These are phyloP conservation scores for Ostreobium quekettii DNA, from an alignment of 139 green algal species.

Conservation along the genomic window DNA sequence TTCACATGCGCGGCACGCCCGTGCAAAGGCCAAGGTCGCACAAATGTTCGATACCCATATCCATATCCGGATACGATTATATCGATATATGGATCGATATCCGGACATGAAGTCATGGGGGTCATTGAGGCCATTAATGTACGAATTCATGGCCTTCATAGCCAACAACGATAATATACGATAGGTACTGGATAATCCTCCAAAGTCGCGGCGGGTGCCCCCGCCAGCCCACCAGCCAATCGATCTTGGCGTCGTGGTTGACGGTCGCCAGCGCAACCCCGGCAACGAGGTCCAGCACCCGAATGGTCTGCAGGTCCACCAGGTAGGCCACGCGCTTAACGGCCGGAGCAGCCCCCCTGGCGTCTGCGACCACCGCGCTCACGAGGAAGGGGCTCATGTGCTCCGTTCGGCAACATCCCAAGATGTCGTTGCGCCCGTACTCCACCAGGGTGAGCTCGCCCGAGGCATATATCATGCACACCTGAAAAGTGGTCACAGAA, in stretches of 20 bases:
- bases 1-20: too few species aligned
- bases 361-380: slow-evolving; percentile 34
- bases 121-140: too few species aligned
- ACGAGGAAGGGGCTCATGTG: slow-evolving; percentile 66
- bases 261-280: slow-evolving; percentile 42
- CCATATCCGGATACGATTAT: too few species aligned
- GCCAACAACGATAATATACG: too few species aligned
- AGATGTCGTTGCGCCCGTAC: slow-evolving; percentile 50
- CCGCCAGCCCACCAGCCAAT: slow-evolving; percentile 53
- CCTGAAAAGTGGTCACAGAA: slow-evolving; percentile 27
- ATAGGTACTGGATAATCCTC: too few species aligned
- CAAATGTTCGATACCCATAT: too few species aligned
- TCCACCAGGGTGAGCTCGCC: slow-evolving; percentile 69
- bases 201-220: too few species aligned
- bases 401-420: slow-evolving; percentile 63
- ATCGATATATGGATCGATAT: too few species aligned
- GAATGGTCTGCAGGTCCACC: slow-evolving; percentile 69
- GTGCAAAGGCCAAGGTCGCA: too few species aligned
- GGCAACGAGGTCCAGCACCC: slow-evolving; percentile 53
- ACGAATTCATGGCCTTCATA: too few species aligned
- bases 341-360: slow-evolving; percentile 17
- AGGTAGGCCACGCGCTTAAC: slow-evolving; percentile 67
- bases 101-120: too few species aligned
- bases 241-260: slow-evolving; percentile 54
- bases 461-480: slow-evolving; percentile 62